Conservation (phyloP, 2,329 filamentous ascomycete species). For the Curvularia lunata region DNA sequence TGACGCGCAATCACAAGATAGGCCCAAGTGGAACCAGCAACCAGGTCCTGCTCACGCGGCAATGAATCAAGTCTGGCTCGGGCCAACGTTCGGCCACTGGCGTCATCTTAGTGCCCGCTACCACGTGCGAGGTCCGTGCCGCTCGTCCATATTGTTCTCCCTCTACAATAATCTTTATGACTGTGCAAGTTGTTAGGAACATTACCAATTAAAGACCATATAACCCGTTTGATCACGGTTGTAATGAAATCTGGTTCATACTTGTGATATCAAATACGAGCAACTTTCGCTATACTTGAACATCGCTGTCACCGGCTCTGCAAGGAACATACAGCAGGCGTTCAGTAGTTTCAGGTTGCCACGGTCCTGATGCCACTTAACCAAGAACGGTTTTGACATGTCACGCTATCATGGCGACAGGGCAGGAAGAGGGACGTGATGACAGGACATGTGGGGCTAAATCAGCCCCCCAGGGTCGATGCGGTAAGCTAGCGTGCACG, state of each 20-base stretch:
- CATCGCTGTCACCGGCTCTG: background rate
- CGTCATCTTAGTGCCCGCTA: constrained; percentile 2
- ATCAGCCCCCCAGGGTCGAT: background rate
- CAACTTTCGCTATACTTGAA: background rate
- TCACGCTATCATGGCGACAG: background rate
- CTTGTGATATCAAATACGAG: background rate
- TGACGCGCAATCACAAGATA: background rate
- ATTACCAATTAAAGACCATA: background rate
- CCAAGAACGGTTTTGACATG: background rate
- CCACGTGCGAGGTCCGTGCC: background rate
- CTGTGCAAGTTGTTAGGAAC: background rate
- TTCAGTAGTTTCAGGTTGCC: background rate
- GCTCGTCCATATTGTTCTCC: background rate
- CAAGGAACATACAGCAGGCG: background rate
- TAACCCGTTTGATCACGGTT: background rate
- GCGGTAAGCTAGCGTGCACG: background rate
- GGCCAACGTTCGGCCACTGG: constrained; percentile 1
- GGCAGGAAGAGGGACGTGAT: background rate
- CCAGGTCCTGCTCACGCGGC: background rate
- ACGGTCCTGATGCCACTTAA: background rate
- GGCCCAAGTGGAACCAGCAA: background rate
- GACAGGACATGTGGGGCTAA: background rate
- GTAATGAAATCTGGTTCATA: background rate
- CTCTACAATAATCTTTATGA: background rate
- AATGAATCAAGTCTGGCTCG: background rate